A percentile compares a stretch with the other conserved stretches of the same genome.
Conservation (phyloP, 108 stramenopile species). For the Chaetoceros tenuissimus region DNA sequence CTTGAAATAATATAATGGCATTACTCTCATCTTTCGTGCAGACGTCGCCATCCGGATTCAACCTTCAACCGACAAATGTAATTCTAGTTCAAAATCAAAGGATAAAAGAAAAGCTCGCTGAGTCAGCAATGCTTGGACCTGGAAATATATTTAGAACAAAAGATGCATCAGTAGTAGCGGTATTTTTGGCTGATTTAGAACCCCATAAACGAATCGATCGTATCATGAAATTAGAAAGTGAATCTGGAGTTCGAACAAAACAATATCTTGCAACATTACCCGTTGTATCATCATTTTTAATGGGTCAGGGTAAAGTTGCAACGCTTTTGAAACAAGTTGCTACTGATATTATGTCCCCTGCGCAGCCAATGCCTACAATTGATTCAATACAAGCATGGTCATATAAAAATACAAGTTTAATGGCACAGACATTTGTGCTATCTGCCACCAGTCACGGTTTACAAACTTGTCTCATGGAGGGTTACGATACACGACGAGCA, state of each 20-base stretch:
- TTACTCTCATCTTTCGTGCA: constrained; percentile 11
- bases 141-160: constrained; percentile 68
- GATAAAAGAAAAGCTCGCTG: constrained; percentile 39
- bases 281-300: constrained; percentile 55
- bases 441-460: constrained; percentile 62
- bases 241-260: constrained; percentile 31
- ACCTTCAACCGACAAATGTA: constrained; percentile 77
- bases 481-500: constrained; percentile 52
- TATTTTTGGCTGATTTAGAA: constrained; percentile 70
- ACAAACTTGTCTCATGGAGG: constrained; percentile 74
- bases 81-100: constrained; percentile 44
- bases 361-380: constrained; percentile 63
- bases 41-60: constrained; percentile 77
- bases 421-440: constrained; percentile 46
- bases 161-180: constrained; percentile 60
- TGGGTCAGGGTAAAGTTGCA: constrained; percentile 64
- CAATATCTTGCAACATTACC: constrained; percentile 56
- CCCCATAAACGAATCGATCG: constrained; percentile 55
- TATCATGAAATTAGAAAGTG: constrained; percentile 48
- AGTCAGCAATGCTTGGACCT: constrained; percentile 65
- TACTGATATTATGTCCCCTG: constrained; percentile 32
- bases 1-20: constrained; percentile 3
- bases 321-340: constrained; percentile 50
- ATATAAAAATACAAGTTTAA: constrained; percentile 60
- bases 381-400: constrained; percentile 67